Evolutionary conservation across 306 rosid species (phyloP).

Genomic region (Inga laurina): DNA sequence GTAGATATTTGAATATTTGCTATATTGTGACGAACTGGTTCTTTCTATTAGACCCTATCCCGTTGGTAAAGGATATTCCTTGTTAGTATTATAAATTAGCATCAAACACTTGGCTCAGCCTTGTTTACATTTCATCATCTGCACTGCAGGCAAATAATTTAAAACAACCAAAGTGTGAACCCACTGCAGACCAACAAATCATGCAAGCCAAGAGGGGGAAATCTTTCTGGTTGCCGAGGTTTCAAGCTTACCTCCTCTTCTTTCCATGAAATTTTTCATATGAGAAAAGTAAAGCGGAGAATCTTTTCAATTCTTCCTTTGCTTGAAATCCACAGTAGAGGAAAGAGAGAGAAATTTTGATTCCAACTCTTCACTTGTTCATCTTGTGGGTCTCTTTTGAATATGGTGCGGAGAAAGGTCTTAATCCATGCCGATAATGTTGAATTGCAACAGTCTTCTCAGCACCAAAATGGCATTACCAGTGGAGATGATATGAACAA

Average conservation of each 20-base stretch:
- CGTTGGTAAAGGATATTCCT: background rate
- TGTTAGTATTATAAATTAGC: constrained; percentile 30
- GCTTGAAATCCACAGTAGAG: constrained; percentile 36
- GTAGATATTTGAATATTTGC: too few species aligned
- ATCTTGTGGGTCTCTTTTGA: constrained; percentile 35
- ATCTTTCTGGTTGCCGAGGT: constrained; percentile 45
- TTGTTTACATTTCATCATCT: constrained; percentile 45
- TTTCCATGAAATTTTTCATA: constrained; percentile 35
- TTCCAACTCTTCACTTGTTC: constrained; percentile 30
- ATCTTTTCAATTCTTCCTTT: constrained; percentile 34
- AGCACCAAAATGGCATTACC: constrained; percentile 53
- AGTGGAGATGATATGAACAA: constrained; percentile 55
- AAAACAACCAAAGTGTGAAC: constrained; percentile 36
- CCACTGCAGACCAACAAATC: constrained; percentile 33
- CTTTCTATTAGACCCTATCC: too few species aligned
- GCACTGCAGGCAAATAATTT: constrained; percentile 11
- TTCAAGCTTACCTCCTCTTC: constrained; percentile 37
- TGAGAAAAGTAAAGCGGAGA: constrained; percentile 28
- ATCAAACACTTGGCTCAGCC: constrained; percentile 42
- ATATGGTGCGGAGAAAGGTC: constrained; percentile 70
- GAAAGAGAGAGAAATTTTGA: constrained; percentile 31
- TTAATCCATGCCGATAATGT: constrained; percentile 54
- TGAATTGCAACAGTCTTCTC: constrained; percentile 45
- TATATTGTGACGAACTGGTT: too few species aligned
- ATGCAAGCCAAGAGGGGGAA: constrained; percentile 33